phyloP scores from a whole-genome alignment of 2,329 filamentous ascomycete species.

The Colletotrichum graminicola region DNA sequence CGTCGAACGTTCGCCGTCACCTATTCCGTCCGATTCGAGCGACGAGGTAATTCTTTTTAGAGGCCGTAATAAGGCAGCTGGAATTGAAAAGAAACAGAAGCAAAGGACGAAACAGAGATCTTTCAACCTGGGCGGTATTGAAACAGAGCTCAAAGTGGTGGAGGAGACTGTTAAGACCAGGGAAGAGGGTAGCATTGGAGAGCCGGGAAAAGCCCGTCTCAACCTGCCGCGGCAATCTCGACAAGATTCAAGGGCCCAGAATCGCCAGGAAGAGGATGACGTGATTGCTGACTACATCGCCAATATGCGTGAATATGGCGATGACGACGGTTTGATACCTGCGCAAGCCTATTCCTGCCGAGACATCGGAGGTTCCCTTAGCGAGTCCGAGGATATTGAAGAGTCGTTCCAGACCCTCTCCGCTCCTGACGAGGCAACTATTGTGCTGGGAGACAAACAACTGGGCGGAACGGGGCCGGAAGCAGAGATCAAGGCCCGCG shows the following conservation, averaged over 20 bases:
- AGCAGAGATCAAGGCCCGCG: background rate
- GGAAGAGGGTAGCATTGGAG: conserved; percentile 31
- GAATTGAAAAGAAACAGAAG: conserved; percentile 41
- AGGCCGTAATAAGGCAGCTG: conserved; percentile 56
- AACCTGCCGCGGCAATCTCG: background rate
- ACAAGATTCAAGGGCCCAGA: background rate
- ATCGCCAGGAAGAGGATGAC: conserved; percentile 62
- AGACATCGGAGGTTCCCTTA: conserved; percentile 45
- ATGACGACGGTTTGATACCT: conserved; percentile 71
- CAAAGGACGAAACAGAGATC: conserved; percentile 44
- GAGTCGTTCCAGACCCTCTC: conserved; percentile 8
- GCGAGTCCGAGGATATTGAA: conserved; percentile 48
- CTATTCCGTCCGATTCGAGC: conserved; percentile 62
- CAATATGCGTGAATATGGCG: conserved; percentile 68
- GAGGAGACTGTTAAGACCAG: conserved; percentile 43
- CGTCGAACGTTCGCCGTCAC: conserved; percentile 28
- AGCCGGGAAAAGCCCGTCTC: too few species aligned
- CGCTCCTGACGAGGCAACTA: background rate
- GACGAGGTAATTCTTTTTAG: conserved; percentile 80
- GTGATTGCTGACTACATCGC: conserved; percentile 78
- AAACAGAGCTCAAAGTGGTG: conserved; percentile 50
- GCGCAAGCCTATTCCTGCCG: conserved; percentile 67
- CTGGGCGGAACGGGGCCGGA: background rate
- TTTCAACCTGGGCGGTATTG: conserved; percentile 47
- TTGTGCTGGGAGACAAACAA: background rate